Evolutionary conservation across 768 basidiomycete species (phyloP).

Genomic region (Daedaleopsis nitida): DNA sequence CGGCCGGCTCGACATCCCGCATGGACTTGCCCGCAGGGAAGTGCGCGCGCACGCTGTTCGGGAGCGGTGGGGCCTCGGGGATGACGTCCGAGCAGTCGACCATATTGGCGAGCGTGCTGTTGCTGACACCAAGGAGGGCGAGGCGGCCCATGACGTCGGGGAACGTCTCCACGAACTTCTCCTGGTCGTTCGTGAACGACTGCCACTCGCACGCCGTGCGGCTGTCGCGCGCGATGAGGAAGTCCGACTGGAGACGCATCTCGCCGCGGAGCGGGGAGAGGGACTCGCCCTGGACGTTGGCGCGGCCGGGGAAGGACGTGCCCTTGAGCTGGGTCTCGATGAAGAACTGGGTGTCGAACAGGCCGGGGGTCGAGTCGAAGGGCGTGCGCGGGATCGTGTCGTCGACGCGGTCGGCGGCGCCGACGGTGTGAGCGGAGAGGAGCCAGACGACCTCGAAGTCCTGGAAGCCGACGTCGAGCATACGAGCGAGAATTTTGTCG

Average conservation of each 20-base stretch:
- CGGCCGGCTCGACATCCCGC: slow-evolving; percentile 23
- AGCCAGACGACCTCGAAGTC: slow-evolving; percentile 28
- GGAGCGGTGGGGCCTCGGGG: neutral
- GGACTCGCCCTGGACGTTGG: slow-evolving; percentile 42
- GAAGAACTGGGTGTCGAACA: slow-evolving; percentile 27
- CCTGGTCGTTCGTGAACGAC: slow-evolving; percentile 35
- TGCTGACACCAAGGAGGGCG: slow-evolving; percentile 27
- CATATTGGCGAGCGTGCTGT: neutral
- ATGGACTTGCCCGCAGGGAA: slow-evolving; percentile 25
- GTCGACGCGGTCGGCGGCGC: slow-evolving; percentile 29
- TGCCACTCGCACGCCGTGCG: slow-evolving; percentile 54
- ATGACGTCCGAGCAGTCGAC: slow-evolving; percentile 11
- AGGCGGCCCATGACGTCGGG: slow-evolving; percentile 23
- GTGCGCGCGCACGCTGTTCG: slow-evolving; percentile 1
- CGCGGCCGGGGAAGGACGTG: slow-evolving; percentile 33
- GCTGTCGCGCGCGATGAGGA: slow-evolving; percentile 33
- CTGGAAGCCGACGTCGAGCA: slow-evolving; percentile 27
- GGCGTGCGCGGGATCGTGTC: slow-evolving; percentile 27
- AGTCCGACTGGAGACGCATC: slow-evolving; percentile 49
- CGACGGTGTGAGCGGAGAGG: slow-evolving; percentile 29
- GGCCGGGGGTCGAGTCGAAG: slow-evolving; percentile 27
- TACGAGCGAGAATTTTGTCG: slow-evolving; percentile 25
- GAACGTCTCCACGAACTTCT: neutral
- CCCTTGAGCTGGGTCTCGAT: slow-evolving; percentile 29
- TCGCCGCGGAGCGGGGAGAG: slow-evolving; percentile 42